A percentile compares a stretch with the other conserved stretches of the same genome.
Conservation (phyloP, 192 early-diverging fungal species). For the Chytriomyces confervae region DNA sequence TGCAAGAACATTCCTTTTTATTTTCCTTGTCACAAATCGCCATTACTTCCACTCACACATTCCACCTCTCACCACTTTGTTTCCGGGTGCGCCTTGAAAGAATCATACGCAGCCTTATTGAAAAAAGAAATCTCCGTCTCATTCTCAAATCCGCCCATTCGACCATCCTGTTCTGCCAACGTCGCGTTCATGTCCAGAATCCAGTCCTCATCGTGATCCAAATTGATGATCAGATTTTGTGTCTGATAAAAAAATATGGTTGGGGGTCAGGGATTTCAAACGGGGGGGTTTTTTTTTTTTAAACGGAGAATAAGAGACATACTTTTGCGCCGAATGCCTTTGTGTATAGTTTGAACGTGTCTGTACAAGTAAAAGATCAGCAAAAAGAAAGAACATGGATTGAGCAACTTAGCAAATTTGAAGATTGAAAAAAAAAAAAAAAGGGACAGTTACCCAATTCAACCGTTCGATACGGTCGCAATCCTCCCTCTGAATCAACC, state of each 20-base stretch:
- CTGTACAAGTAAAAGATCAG: constrained; percentile 39
- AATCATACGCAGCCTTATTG: constrained; percentile 70
- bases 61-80: constrained; percentile 71
- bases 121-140: constrained; percentile 89
- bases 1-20: no score
- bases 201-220: constrained; percentile 69
- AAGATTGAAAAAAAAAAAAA: neutral
- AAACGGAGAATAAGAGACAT: neutral
- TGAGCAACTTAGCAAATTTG: neutral
- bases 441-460: constrained; percentile 59
- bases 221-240: constrained; percentile 85
- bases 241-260: constrained; percentile 54
- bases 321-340: constrained; percentile 77
- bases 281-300: constrained; percentile 17
- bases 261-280: no score
- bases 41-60: no score
- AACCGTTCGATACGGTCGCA: constrained; percentile 71
- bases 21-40: no score
- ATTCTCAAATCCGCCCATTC: constrained; percentile 52
- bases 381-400: neutral
- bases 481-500: constrained; percentile 65
- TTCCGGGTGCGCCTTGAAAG: constrained; percentile 76
- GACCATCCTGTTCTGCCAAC: constrained; percentile 15
- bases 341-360: constrained; percentile 79
- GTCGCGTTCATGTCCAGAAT: constrained; percentile 22